Evolutionary conservation across 306 rosid species (phyloP).

Genomic region (Hippophae tibetana): DNA sequence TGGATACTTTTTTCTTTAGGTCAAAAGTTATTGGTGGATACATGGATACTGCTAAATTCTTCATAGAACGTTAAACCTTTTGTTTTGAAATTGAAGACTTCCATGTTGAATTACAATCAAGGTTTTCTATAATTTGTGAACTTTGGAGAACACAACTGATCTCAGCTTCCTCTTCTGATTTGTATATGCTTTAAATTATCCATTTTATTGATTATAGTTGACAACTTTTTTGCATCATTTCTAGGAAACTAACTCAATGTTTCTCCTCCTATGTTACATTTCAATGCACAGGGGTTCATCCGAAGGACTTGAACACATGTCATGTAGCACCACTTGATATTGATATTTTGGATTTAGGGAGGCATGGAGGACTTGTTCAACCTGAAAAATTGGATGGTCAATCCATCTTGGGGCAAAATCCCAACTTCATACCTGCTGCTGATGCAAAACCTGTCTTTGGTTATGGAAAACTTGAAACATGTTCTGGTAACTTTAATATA

Average conservation of each 20-base stretch:
- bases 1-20: no score
- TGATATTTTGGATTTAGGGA: conserved; percentile 22
- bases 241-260: neutral
- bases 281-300: conserved; percentile 32
- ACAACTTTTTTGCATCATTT: neutral
- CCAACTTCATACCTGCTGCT: conserved; percentile 28
- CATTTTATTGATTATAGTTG: neutral
- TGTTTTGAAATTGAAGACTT: neutral
- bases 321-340: conserved; percentile 25
- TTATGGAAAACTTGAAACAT: conserved; percentile 14
- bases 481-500: conserved; percentile 20
- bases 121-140: neutral
- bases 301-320: conserved; percentile 23
- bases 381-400: conserved; percentile 29
- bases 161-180: no score
- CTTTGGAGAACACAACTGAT: neutral
- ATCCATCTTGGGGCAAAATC: conserved; percentile 19
- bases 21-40: no score
- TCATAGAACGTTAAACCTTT: neutral
- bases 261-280: neutral
- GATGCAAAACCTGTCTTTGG: conserved; percentile 28
- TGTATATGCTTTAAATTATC: neutral
- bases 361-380: conserved; percentile 16
- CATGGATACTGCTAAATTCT: no score
- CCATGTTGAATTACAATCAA: neutral